A percentile compares a stretch with the other conserved stretches of the same genome.
These are phyloP conservation scores for Nakazawaea wickerhamii DNA, from an alignment of 805 yeast species.

Conservation along the genomic window DNA sequence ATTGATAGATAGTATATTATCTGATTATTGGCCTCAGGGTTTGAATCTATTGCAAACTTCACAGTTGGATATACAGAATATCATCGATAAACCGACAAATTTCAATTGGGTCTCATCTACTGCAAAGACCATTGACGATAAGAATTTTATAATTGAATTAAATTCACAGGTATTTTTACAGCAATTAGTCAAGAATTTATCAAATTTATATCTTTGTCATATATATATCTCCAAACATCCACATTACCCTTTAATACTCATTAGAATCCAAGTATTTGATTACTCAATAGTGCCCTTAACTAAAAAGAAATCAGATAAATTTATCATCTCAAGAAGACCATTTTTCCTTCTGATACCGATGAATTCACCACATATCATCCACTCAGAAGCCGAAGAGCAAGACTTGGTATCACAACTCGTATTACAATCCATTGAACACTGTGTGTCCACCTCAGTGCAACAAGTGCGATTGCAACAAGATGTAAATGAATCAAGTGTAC, in stretches of 20 bases:
- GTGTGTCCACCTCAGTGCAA: conserved; percentile 40
- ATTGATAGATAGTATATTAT: conserved; percentile 40
- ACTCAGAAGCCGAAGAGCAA: conserved; percentile 34
- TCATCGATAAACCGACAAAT: conserved; percentile 51
- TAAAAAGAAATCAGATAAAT: conserved; percentile 14
- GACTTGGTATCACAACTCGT: conserved; percentile 48
- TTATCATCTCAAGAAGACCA: conserved; percentile 50
- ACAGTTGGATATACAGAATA: conserved; percentile 60
- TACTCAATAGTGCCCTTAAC: conserved; percentile 18
- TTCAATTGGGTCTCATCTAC: conserved; percentile 45
- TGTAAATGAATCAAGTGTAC: conserved; percentile 29
- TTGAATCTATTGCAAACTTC: conserved; percentile 62
- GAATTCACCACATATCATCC: conserved; percentile 63
- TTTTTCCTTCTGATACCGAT: conserved; percentile 62
- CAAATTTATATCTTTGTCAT: conserved; percentile 53
- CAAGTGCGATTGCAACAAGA: conserved; percentile 34
- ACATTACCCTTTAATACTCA: conserved; percentile 49
- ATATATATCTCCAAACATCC: conserved; percentile 66
- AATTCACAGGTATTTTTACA: conserved; percentile 50
- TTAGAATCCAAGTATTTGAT: conserved; percentile 69
- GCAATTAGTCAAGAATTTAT: conserved; percentile 40
- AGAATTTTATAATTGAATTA: conserved; percentile 30
- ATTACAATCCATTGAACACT: conserved; percentile 53
- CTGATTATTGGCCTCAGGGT: conserved; percentile 50
- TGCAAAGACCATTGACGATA: conserved; percentile 29